Evolutionary conservation across 2,329 filamentous ascomycete species (phyloP).

Genomic region (Colletotrichum paranaense): DNA sequence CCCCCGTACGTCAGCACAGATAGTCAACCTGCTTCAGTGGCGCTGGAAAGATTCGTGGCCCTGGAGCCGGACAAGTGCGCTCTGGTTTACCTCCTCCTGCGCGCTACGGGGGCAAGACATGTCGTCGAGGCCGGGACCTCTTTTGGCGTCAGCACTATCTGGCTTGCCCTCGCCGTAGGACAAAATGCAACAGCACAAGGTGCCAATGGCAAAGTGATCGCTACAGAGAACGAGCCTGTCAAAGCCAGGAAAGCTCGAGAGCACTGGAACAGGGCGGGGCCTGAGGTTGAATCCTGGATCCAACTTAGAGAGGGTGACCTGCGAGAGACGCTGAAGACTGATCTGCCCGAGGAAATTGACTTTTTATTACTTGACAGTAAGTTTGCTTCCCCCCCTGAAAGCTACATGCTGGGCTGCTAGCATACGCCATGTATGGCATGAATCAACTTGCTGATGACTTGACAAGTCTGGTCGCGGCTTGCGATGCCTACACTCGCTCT

Average conservation of each 20-base stretch:
- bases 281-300: constrained; percentile 60
- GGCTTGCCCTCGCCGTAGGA: constrained; percentile 67
- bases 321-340: constrained; percentile 60
- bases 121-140: constrained; percentile 71
- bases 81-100: constrained; percentile 65
- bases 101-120: constrained; percentile 58
- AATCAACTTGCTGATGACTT: background rate
- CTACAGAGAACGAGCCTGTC: constrained; percentile 67
- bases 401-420: no score
- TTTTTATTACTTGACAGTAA: constrained; percentile 70
- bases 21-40: constrained; percentile 21
- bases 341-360: constrained; percentile 62
- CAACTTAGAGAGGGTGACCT: constrained; percentile 69
- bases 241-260: constrained; percentile 64
- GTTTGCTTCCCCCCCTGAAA: constrained; percentile 41
- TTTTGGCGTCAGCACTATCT: constrained; percentile 72
- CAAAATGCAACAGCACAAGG: constrained; percentile 51
- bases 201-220: constrained; percentile 60
- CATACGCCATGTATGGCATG: no score
- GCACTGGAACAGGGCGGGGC: constrained; percentile 64
- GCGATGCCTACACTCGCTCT: constrained; percentile 63
- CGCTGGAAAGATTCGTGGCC: constrained; percentile 66
- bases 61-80: constrained; percentile 69
- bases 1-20: constrained; percentile 43
- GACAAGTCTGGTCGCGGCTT: constrained; percentile 66